Conservation (phyloP, 2,329 filamentous ascomycete species). For the Mollisiaceae sp. region DNA sequence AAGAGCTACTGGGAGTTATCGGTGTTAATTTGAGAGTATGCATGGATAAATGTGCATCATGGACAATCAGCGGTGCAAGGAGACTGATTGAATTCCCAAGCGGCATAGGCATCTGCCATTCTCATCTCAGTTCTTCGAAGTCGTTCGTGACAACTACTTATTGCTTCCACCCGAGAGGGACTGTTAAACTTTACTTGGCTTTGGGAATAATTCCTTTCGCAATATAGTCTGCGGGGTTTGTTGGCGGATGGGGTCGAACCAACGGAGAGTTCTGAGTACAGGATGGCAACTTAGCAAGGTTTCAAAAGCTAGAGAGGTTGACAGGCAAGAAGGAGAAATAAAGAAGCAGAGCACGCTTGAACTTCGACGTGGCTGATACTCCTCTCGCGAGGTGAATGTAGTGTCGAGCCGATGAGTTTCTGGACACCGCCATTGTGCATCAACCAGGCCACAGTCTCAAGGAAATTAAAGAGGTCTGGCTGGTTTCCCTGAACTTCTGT, state of each 20-base stretch:
- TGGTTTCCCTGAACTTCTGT: neutral
- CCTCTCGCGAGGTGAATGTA: too few relatives aligned
- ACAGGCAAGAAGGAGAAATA: too few relatives aligned
- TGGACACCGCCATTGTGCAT: neutral
- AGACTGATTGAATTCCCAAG: constrained; percentile 73
- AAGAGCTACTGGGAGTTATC: constrained; percentile 64
- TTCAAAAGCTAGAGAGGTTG: neutral
- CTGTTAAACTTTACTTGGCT: constrained; percentile 65
- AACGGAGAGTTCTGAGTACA: neutral
- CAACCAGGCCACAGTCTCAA: neutral
- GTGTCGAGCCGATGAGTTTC: neutral
- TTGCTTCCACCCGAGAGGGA: constrained; percentile 77
- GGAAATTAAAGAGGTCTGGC: neutral
- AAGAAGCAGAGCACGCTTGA: too few relatives aligned
- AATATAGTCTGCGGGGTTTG: constrained; percentile 64
- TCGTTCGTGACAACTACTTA: constrained; percentile 70
- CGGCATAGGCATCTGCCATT: constrained; percentile 70
- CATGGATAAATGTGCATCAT: constrained; percentile 46
- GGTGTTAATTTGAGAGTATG: neutral
- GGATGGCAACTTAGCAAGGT: neutral
- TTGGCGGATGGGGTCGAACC: constrained; percentile 2
- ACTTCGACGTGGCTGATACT: too few relatives aligned
- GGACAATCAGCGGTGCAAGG: constrained; percentile 63
- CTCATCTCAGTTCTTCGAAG: constrained; percentile 66
- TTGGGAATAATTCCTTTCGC: constrained; percentile 69